Percentiles rank a stretch among this genome's conserved stretches.
Evolutionary conservation across 2,329 filamentous ascomycete genomes (phyloP).

Genomic region (Arthrobotrys sphaeroides): DNA sequence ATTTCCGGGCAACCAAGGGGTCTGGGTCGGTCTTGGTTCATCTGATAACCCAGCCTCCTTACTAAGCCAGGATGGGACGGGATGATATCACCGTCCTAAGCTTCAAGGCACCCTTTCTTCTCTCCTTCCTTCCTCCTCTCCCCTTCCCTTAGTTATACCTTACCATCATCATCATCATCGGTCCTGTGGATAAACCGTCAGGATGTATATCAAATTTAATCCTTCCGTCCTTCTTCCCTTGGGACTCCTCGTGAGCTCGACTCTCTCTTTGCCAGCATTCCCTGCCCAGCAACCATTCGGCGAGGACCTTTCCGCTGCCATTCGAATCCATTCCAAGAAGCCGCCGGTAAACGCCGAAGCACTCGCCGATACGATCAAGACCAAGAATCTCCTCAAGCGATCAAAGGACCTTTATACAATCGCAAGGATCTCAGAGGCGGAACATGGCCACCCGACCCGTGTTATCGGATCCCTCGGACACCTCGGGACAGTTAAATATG

Average conservation of each 20-base stretch:
- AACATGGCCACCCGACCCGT: conserved; percentile 75
- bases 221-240: conserved; percentile 25
- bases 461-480: conserved; percentile 76
- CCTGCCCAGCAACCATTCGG: conserved; percentile 21
- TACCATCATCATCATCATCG: not conserved
- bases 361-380: conserved; percentile 63
- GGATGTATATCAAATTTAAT: conserved; percentile 43
- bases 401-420: conserved; percentile 72
- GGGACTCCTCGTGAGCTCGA: conserved; percentile 22
- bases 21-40: not conserved
- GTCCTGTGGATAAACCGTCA: not conserved
- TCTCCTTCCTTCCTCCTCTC: not conserved
- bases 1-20: conserved; percentile 7
- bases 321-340: conserved; percentile 30
- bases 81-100: conserved; percentile 30
- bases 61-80: too few species aligned
- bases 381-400: conserved; percentile 68
- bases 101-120: not conserved
- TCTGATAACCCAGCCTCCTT: conserved; percentile 23
- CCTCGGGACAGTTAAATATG: conserved; percentile 71
- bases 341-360: conserved; percentile 15
- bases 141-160: too few species aligned
- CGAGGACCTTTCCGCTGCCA: conserved; percentile 1
- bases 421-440: conserved; percentile 68
- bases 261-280: not conserved